phyloP scores from a whole-genome alignment of 805 yeast species.

The Nakazawaea wyomingensis region DNA sequence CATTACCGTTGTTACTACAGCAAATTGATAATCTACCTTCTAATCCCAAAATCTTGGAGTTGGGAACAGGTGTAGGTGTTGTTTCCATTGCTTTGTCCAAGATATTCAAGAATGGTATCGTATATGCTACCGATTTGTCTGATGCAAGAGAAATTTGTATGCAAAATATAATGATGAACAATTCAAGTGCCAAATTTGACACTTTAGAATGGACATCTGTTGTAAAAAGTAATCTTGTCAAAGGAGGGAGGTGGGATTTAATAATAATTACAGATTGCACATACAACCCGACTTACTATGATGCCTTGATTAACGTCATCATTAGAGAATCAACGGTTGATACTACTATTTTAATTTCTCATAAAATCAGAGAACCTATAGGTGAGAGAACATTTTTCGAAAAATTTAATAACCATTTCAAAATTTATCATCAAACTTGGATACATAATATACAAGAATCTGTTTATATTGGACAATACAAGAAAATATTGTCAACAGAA shows the following conservation, averaged over 20 bases:
- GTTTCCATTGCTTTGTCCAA: conserved; percentile 28
- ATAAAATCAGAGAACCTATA: conserved; percentile 17
- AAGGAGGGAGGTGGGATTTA: conserved; percentile 29
- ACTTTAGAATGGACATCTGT: conserved; percentile 33
- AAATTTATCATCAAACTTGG: neutral
- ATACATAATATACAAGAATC: conserved; percentile 8
- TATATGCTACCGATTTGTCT: conserved; percentile 30
- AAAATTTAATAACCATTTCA: conserved; percentile 1
- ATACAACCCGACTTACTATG: conserved; percentile 35
- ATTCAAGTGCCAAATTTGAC: conserved; percentile 18
- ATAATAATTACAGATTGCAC: conserved; percentile 37
- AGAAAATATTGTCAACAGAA: no score
- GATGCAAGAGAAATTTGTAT: conserved; percentile 33
- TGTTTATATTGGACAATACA: conserved; percentile 7
- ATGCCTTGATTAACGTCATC: conserved; percentile 27
- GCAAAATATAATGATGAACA: conserved; percentile 25
- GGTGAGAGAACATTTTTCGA: conserved; percentile 9
- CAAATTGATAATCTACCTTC: neutral
- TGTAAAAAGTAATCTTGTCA: conserved; percentile 19
- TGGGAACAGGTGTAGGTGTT: conserved; percentile 40
- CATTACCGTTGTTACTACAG: neutral
- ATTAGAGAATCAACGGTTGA: conserved; percentile 8
- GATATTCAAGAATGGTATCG: conserved; percentile 15
- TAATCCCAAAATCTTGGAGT: conserved; percentile 26
- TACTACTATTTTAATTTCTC: conserved; percentile 24